Evolutionary conservation across 495 filamentous ascomycete genomes (phyloP), one percentile per base, ranked within the genome.

Genomic region (Bathelium albidoporum): DNA sequence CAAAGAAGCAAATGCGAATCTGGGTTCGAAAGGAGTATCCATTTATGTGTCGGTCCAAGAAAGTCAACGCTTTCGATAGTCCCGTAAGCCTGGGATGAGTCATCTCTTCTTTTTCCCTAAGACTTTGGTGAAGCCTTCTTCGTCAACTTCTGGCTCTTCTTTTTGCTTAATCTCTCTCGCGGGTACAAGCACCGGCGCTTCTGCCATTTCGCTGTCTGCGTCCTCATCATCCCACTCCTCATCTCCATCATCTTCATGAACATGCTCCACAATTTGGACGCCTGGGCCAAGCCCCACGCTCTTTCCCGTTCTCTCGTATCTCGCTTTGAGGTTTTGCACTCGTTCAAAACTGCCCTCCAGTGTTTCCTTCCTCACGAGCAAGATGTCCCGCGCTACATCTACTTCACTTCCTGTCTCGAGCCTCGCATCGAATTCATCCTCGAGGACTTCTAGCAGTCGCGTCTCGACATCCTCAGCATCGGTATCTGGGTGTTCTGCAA

Each of bases 61-160:
- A n/a, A n/a, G n/a, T n/a, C n/a, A n/a, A n/a, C n/a, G n/a, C n/a
- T n/a, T n/a, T n/a, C n/a, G n/a, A n/a, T n/a, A n/a, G n/a, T n/a
- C n/a, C n/a, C n/a, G n/a, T n/a, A n/a, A n/a, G n/a, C n/a, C n/a
- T n/a, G n/a, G n/a, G n/a, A n/a, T n/a, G n/a, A 39, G 22, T 72
- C 72, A 82, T 76, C 74, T 74, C 69, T 78, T 86, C 81, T 85
- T 89, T 78, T 86, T 91, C 64, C 84, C 82, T 65, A 87, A 80
- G 63, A 96, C 89, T 77, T 87, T 91, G n/a, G 86, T 91, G 73
- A 97, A 97, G 16, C 93, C 93, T 68, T 97, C 93, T 60, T 95
- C 90, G 75, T 97, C 93, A 59, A 96, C 78, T 74, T 91, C 88
- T 1, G 89, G 88, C 68, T 82, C 83, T 53, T 77, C 72, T 74